Base-by-base conservation (phyloP, 2,329 filamentous ascomycete species). In the Fusarium metavorans region DNA sequence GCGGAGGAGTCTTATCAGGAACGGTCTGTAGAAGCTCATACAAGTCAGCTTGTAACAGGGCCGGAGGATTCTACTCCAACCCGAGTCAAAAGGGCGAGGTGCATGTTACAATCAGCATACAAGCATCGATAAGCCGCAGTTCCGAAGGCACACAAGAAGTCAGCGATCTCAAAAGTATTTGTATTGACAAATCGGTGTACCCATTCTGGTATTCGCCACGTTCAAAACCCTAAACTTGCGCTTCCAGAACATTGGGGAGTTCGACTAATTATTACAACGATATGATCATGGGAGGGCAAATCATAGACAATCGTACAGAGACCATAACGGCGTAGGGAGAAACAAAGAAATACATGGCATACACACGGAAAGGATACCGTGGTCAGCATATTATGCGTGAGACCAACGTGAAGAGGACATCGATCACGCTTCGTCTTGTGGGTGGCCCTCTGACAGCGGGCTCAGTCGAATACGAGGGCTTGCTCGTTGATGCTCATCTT, bases 401-500 rank as follows among this genome's bases (percentile, higher is more conserved):
- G 25, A 30, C n/a, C 39, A 48, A 41, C 16, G 37, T 20, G 16
- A 9, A 25, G 14, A 25, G n/a, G n/a, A 23, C 11, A 58, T 63
- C 48, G 56, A 45, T 39, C 4, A 65, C 11, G 25, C 35, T 37
- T 5, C 34, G 6, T 32, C 64, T 23, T 37, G 34, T 20, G 60
- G 27, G 18, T 54, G 64, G 8, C 64, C 63, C 16, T 72, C 67
- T 16, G 54, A 57, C 30, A 78, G 73, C 5, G 80, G 67, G 9
- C 72, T 71, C 7, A 80, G 69, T 6, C 72, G 78, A 56, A 74
- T 58, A 16, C 71, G 70, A 14, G 81, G 73, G 50, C 77, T 82
- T 6, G 65, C 71, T 11, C 82, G 81, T 14, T 82, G 82, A 37
- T 84, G 83, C 69, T 88, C 85, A 48, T 88, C 84, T 58, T 88